phyloP scores from a whole-genome alignment of 495 filamentous ascomycete species.

The Friedmanniomyces endolithicus region DNA sequence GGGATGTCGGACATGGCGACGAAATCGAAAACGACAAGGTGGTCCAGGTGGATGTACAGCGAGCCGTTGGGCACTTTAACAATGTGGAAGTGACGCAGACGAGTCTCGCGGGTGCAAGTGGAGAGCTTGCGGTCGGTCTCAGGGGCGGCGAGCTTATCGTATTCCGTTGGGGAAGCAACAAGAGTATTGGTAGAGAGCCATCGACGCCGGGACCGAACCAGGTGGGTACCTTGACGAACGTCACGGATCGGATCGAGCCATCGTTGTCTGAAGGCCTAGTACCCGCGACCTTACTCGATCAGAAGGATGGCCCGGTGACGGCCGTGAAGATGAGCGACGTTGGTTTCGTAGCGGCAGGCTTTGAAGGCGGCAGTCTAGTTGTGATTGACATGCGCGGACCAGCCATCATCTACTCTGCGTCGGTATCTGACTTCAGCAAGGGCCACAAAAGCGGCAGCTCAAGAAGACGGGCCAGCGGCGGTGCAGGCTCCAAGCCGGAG shows the following conservation, averaged over 20 bases:
- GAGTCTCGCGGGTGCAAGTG: conserved; percentile 61
- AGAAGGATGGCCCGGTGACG: conserved; percentile 65
- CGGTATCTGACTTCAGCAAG: conserved; percentile 54
- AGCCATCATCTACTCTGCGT: conserved; percentile 64
- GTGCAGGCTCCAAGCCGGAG: conserved; percentile 38
- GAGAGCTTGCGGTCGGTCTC: conserved; percentile 76
- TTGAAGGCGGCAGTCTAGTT: conserved; percentile 61
- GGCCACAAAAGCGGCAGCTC: conserved; percentile 60
- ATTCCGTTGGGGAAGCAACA: conserved; percentile 77
- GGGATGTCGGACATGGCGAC: conserved; percentile 82
- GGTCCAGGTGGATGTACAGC: conserved; percentile 72
- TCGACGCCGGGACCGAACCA: conserved; percentile 39
- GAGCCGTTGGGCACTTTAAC: conserved; percentile 70
- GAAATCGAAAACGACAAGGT: conserved; percentile 78
- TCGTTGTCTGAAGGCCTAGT: conserved; percentile 68
- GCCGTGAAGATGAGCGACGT: conserved; percentile 75
- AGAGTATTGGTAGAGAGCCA: conserved; percentile 42
- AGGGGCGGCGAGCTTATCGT: conserved; percentile 69
- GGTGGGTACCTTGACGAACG: conserved; percentile 53
- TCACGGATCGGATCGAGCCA: conserved; percentile 64
- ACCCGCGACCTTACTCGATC: conserved; percentile 67
- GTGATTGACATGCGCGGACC: conserved; percentile 84
- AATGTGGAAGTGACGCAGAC: conserved; percentile 63
- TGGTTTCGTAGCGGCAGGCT: conserved; percentile 80
- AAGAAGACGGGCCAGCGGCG: conserved; percentile 34